These are phyloP conservation scores for Gossypium laxum DNA, from an alignment of 441 rosid species.

Conservation along the genomic window DNA sequence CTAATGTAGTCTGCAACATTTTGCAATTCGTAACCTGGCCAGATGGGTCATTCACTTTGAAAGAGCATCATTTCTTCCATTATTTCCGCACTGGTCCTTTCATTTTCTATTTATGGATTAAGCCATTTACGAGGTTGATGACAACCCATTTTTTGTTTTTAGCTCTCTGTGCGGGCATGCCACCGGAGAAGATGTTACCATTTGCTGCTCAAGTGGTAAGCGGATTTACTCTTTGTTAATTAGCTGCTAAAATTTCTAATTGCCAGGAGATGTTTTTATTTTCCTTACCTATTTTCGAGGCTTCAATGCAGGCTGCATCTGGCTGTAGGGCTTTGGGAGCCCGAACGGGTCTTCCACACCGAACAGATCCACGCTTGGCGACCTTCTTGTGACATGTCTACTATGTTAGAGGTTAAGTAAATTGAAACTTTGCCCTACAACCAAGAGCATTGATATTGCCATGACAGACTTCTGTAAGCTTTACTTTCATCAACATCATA, in stretches of 20 bases:
- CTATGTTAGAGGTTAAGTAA: neutral
- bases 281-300: conserved; percentile 4
- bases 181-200: conserved; percentile 68
- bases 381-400: conserved; percentile 23
- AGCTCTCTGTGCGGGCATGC: conserved; percentile 62
- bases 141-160: conserved; percentile 1
- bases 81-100: neutral
- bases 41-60: neutral
- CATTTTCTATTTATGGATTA: neutral
- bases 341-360: conserved; percentile 56
- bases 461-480: neutral
- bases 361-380: conserved; percentile 46
- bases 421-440: neutral
- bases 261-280: neutral
- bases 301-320: conserved; percentile 55
- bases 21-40: neutral
- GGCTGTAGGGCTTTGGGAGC: conserved; percentile 85
- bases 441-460: neutral
- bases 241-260: neutral
- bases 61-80: neutral
- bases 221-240: neutral
- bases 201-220: conserved; percentile 77
- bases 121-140: neutral
- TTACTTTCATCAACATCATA: neutral
- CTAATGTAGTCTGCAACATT: neutral